Evolutionary conservation across 2,329 filamentous ascomycete species (phyloP).

Genomic region (Cladophialophora bantiana): DNA sequence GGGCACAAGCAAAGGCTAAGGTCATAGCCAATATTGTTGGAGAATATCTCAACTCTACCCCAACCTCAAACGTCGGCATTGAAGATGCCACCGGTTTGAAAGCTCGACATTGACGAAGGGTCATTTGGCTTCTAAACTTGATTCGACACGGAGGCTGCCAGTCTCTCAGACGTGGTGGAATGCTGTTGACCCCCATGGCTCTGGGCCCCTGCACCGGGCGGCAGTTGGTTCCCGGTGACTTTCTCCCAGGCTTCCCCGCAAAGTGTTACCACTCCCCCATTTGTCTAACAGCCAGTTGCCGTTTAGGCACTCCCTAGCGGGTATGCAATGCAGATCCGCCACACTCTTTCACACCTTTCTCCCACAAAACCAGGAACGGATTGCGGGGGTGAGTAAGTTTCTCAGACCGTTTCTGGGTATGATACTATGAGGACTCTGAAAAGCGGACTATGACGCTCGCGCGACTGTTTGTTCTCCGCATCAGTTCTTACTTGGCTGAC

Average conservation of each 20-base stretch:
- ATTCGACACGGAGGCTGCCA: not conserved
- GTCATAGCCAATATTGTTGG: constrained; percentile 77
- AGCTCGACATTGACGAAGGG: constrained; percentile 56
- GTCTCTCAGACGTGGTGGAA: not conserved
- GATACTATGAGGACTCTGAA: not conserved
- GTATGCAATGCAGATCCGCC: constrained; percentile 23
- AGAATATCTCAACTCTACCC: constrained; percentile 48
- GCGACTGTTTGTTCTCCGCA: constrained; percentile 12
- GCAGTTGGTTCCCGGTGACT: constrained; percentile 8
- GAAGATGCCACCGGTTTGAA: constrained; percentile 43
- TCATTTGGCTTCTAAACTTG: constrained; percentile 39
- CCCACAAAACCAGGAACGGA: constrained; percentile 8
- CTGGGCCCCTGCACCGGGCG: constrained; percentile 2
- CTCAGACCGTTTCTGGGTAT: constrained; percentile 3
- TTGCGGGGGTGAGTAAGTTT: constrained; percentile 1
- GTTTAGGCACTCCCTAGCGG: constrained; percentile 5
- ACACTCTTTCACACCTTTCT: not conserved
- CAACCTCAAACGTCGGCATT: constrained; percentile 36
- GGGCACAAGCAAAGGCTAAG: constrained; percentile 82
- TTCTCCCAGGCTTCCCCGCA: constrained; percentile 29
- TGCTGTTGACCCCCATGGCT: not conserved
- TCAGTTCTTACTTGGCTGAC: not conserved
- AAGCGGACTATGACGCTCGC: constrained; percentile 18
- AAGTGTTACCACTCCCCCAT: constrained; percentile 3
- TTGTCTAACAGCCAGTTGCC: constrained; percentile 12